These are phyloP conservation scores for Eucalyptus microcorys DNA, from an alignment of 345 rosid species.

Conservation along the genomic window DNA sequence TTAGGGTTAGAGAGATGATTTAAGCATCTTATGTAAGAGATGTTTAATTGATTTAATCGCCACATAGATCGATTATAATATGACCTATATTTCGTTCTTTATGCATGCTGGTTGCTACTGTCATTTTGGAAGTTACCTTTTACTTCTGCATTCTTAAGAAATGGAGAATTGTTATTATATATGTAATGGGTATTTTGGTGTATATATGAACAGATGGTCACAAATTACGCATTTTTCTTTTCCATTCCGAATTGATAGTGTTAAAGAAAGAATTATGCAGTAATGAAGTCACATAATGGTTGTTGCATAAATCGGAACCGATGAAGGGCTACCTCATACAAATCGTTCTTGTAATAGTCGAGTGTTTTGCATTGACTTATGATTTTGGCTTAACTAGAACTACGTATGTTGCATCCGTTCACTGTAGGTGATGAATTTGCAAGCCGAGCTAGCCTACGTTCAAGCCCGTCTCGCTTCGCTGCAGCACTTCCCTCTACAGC, in stretches of 20 bases:
- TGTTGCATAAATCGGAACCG: neutral
- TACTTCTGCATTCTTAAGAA: neutral
- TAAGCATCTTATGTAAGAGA: neutral
- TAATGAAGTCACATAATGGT: neutral
- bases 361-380: neutral
- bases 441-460: constrained; percentile 60
- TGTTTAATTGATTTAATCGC: neutral
- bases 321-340: neutral
- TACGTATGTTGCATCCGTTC: neutral
- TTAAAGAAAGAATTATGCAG: neutral
- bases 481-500: constrained; percentile 17
- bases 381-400: neutral
- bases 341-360: neutral
- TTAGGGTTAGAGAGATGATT: neutral
- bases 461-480: constrained; percentile 54
- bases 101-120: neutral
- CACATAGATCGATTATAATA: neutral
- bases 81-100: neutral
- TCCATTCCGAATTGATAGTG: neutral
- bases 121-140: neutral
- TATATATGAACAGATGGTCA: neutral
- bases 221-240: neutral
- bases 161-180: neutral
- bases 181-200: neutral
- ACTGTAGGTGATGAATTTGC: constrained; percentile 59